Percentiles rank a stretch among this genome's conserved stretches.
These are phyloP conservation scores for Kregervanrija delftensis DNA, from an alignment of 805 yeast species.

Conservation along the genomic window DNA sequence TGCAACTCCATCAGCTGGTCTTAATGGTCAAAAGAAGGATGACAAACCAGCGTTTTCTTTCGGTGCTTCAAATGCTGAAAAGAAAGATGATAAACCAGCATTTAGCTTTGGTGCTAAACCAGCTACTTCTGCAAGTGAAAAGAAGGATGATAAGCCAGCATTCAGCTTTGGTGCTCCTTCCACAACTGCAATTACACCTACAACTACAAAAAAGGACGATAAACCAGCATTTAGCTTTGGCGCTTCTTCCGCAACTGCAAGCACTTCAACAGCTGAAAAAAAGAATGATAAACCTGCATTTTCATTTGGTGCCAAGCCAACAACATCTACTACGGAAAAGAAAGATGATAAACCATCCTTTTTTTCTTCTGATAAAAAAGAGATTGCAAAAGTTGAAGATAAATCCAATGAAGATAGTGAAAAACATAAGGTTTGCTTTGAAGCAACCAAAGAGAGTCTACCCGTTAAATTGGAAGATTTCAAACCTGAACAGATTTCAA, in stretches of 20 bases:
- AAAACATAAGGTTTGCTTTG: constrained; percentile 3
- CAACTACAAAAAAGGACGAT: constrained; percentile 8
- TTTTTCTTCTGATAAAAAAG: background rate
- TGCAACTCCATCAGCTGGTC: background rate
- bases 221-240: constrained; percentile 16
- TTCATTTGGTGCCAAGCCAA: constrained; percentile 9
- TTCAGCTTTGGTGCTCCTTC: constrained; percentile 10
- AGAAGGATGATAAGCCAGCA: constrained; percentile 9
- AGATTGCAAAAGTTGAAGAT: constrained; percentile 5
- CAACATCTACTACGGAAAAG: constrained; percentile 5
- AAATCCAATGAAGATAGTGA: background rate
- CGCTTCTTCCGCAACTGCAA: constrained; percentile 3
- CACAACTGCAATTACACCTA: constrained; percentile 13
- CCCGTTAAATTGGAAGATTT: constrained; percentile 43
- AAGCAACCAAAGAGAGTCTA: constrained; percentile 24
- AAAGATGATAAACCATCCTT: constrained; percentile 1
- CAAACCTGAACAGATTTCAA: constrained; percentile 63
- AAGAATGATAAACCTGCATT: constrained; percentile 4
- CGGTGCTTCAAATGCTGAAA: constrained; percentile 6
- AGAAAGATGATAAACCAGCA: constrained; percentile 7
- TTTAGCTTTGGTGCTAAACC: constrained; percentile 5
- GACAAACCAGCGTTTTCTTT: constrained; percentile 12
- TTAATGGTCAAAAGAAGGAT: constrained; percentile 1
- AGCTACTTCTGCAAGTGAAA: background rate
- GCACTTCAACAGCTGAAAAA: constrained; percentile 3